Conservation (phyloP, 148 eudicot genomes). For the Salicornia ramosissima region DNA sequence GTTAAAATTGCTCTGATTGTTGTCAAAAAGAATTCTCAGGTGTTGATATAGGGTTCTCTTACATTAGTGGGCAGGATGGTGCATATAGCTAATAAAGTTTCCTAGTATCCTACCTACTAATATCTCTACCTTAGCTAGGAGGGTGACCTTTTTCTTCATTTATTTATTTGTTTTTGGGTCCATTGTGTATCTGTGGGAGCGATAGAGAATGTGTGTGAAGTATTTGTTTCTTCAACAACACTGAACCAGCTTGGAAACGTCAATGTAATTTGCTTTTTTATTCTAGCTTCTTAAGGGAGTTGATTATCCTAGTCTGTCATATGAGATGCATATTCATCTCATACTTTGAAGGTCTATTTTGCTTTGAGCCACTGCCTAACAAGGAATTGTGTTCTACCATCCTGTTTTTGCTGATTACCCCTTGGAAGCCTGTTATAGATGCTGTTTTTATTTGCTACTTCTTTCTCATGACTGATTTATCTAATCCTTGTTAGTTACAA, state of each 20-base stretch:
- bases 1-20: no score
- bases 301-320: not conserved
- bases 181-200: no score
- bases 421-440: not conserved
- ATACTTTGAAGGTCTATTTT: not conserved
- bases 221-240: no score
- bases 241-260: not conserved
- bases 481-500: constrained; percentile 13
- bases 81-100: no score
- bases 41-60: no score
- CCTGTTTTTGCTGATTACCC: not conserved
- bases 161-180: no score
- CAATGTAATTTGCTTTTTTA: not conserved
- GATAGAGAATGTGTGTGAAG: no score
- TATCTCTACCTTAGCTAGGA: no score
- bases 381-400: not conserved
- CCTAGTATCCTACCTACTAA: no score
- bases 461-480: constrained; percentile 14
- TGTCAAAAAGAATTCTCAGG: no score
- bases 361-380: not conserved
- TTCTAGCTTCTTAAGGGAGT: not conserved
- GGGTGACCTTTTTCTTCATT: no score
- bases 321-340: not conserved
- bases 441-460: not conserved
- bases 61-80: no score